Evolutionary conservation across 768 basidiomycete genomes (phyloP), one percentile per base, ranked within the genome.

Genomic region (Plicaturopsis crispa): DNA sequence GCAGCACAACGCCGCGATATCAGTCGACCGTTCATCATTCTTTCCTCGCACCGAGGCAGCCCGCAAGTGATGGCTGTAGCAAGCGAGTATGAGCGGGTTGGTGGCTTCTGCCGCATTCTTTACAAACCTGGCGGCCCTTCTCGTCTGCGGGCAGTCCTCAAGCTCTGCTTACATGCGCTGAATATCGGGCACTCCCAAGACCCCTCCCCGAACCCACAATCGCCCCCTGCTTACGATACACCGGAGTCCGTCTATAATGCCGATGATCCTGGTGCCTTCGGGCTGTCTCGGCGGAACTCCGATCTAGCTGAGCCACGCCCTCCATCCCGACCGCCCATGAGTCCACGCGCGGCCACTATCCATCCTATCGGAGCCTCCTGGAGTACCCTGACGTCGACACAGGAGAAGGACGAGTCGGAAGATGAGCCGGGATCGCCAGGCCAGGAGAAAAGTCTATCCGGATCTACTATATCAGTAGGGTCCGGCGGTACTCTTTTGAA

Each of bases 91-190:
- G 87, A 90, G 53, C 67, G 69, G 31, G 74, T 80, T 8, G 92
- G 92, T 6, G 91, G 91, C 19, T 85, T 88, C 58, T 90, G 86
- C 57, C 80, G 86, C n/a, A 67, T 90, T 17, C 61, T 93, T 10
- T 86, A 82, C 72, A 97, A 96, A 55, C 92, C 92, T 7, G 80
- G 80, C 18, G 89, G 91, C 2, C 92, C 92, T 3, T 73, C 75
- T 31, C 75, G 82, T 16, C 69, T 94, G 40, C 71, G 78, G 19
- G 55, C 69, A 4, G 71, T 78, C 17, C 62, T 93, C 42, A 80
- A 79, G 50, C 71, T 81, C 7, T 72, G 73, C 53, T 41, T 81
- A 18, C 72, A 78, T 52, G 65, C 72, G 4, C 59, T 76, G 33
- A 73, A 68, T 34, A 75, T 80, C 31, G 63, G 65, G 31, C 43